Conservation (phyloP, 2,329 filamentous ascomycete species). For the Penicillium sp. region DNA sequence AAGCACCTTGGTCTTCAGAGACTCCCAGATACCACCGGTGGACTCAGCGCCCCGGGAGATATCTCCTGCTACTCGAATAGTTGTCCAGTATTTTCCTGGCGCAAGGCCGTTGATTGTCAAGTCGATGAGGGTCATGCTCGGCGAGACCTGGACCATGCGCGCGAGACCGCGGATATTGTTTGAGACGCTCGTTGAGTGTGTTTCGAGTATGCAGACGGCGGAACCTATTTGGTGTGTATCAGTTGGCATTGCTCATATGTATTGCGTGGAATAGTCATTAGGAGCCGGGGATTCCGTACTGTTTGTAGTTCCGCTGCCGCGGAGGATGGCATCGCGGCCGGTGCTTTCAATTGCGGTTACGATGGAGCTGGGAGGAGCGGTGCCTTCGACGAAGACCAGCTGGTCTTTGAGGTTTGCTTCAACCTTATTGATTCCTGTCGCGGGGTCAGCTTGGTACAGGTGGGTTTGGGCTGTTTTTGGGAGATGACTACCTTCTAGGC, state of each 20-base stretch:
- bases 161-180: slow-evolving; percentile 80
- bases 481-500: slow-evolving; percentile 59
- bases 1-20: slow-evolving; percentile 44
- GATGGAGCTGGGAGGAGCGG: slow-evolving; percentile 83
- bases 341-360: slow-evolving; percentile 85
- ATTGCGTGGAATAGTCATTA: background rate
- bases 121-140: slow-evolving; percentile 78
- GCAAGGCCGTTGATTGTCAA: slow-evolving; percentile 79
- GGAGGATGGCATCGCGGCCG: slow-evolving; percentile 88
- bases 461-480: background rate
- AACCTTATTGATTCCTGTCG: slow-evolving; percentile 72
- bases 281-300: slow-evolving; percentile 50
- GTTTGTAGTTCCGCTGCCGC: slow-evolving; percentile 81
- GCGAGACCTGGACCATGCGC: slow-evolving; percentile 87
- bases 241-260: background rate
- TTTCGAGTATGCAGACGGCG: slow-evolving; percentile 92
- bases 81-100: slow-evolving; percentile 78
- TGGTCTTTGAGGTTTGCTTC: slow-evolving; percentile 80
- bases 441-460: background rate
- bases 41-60: slow-evolving; percentile 80
- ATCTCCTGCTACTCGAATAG: slow-evolving; percentile 80
- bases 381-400: slow-evolving; percentile 80
- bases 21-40: slow-evolving; percentile 78
- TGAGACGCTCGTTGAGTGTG: slow-evolving; percentile 60
- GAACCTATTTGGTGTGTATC: slow-evolving; percentile 25